Evolutionary conservation across 108 stramenopile genomes (phyloP).

Genomic region (Ochromonas danica): DNA sequence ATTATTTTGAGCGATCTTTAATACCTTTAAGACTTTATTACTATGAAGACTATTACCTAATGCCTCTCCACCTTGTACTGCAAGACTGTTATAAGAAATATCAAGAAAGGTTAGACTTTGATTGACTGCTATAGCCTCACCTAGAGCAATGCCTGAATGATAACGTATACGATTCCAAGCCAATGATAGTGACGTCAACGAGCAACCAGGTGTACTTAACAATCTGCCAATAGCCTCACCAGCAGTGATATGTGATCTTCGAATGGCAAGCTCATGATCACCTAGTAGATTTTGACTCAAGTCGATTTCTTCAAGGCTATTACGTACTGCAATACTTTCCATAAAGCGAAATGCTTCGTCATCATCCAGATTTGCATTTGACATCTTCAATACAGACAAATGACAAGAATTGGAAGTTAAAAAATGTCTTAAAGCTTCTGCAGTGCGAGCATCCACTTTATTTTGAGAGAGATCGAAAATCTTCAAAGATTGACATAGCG

Average conservation of each 20-base stretch:
- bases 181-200: conserved; percentile 21
- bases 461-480: neutral
- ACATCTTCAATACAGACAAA: neutral
- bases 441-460: neutral
- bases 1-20: conserved; percentile 47
- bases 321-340: neutral
- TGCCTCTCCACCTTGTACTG: conserved; percentile 11
- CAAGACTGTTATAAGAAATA: conserved; percentile 43
- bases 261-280: neutral
- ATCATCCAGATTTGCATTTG: neutral
- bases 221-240: conserved; percentile 38
- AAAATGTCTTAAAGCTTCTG: neutral
- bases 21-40: conserved; percentile 37
- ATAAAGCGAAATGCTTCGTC: neutral
- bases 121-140: conserved; percentile 15
- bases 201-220: conserved; percentile 4
- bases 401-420: neutral
- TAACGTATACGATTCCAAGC: conserved; percentile 39
- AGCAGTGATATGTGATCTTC: conserved; percentile 28
- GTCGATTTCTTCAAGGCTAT: neutral
- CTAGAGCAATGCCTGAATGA: neutral
- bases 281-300: neutral
- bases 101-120: conserved; percentile 19
- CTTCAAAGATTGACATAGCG: neutral
- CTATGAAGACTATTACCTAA: conserved; percentile 41